Conservation (phyloP, 1,139 yeast species). For the Pichia sp. region DNA sequence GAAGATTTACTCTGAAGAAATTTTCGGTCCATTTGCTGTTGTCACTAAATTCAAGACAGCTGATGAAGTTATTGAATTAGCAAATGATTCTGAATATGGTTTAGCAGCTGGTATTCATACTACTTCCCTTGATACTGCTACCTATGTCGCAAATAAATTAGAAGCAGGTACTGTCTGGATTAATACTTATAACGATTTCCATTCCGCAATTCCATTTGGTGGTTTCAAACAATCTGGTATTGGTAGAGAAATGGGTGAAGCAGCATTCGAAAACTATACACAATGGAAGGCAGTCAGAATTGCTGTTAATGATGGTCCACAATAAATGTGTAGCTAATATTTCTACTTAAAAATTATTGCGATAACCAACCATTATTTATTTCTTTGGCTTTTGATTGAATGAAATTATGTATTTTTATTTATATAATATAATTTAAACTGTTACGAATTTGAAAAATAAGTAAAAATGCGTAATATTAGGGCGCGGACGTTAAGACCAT, state of each 20-base stretch:
- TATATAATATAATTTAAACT: too few species aligned
- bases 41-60: slow-evolving; percentile 55
- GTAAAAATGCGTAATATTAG: too few species aligned
- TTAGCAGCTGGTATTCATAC: slow-evolving; percentile 80
- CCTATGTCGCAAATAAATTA: slow-evolving; percentile 53
- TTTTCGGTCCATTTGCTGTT: slow-evolving; percentile 72
- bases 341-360: too few species aligned
- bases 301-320: slow-evolving; percentile 19
- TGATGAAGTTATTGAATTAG: slow-evolving; percentile 58
- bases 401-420: too few species aligned
- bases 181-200: slow-evolving; percentile 71
- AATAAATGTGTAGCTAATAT: slow-evolving; percentile 14
- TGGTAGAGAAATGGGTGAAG: slow-evolving; percentile 78
- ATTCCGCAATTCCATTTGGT: slow-evolving; percentile 69
- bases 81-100: slow-evolving; percentile 69
- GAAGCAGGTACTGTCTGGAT: slow-evolving; percentile 74
- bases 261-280: slow-evolving; percentile 65
- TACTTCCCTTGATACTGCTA: slow-evolving; percentile 43
- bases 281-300: slow-evolving; percentile 70
- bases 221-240: slow-evolving; percentile 73
- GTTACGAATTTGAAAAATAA: too few species aligned
- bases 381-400: too few species aligned
- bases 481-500: too few species aligned
- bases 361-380: too few species aligned
- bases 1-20: slow-evolving; percentile 60